phyloP scores from a whole-genome alignment of 2,329 filamentous ascomycete genomes.

The Claviceps maximensis region DNA sequence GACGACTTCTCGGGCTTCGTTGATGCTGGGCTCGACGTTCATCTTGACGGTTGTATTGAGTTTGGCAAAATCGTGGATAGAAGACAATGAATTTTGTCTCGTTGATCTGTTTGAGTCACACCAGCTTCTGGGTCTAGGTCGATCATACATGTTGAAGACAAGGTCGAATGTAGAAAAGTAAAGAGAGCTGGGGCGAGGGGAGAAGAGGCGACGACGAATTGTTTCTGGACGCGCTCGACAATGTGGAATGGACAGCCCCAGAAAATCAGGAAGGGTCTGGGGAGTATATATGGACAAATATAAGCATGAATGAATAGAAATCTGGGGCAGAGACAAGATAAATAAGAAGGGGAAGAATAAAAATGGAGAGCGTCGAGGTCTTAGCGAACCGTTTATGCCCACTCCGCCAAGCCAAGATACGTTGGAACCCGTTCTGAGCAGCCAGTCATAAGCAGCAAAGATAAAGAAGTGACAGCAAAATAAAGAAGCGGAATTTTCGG shows the following conservation, averaged over 20 bases:
- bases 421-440: not conserved
- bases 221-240: not conserved
- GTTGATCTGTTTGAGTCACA: conserved; percentile 1
- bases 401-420: not conserved
- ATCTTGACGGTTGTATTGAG: not conserved
- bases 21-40: not conserved
- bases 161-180: not conserved
- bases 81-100: conserved; percentile 2
- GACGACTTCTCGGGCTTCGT: not conserved
- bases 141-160: not conserved
- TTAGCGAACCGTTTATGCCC: conserved; percentile 1
- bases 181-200: not conserved
- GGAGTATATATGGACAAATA: not conserved
- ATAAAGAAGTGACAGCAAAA: not conserved
- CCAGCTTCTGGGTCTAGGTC: conserved; percentile 2
- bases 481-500: not conserved
- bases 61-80: not conserved
- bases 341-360: not conserved
- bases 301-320: too few species aligned
- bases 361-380: not conserved
- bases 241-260: not conserved
- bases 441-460: not conserved
- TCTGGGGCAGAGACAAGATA: too few species aligned
- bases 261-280: not conserved
- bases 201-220: not conserved